phyloP scores from a whole-genome alignment of 768 basidiomycete genomes.

The Gymnopilus dilepis region DNA sequence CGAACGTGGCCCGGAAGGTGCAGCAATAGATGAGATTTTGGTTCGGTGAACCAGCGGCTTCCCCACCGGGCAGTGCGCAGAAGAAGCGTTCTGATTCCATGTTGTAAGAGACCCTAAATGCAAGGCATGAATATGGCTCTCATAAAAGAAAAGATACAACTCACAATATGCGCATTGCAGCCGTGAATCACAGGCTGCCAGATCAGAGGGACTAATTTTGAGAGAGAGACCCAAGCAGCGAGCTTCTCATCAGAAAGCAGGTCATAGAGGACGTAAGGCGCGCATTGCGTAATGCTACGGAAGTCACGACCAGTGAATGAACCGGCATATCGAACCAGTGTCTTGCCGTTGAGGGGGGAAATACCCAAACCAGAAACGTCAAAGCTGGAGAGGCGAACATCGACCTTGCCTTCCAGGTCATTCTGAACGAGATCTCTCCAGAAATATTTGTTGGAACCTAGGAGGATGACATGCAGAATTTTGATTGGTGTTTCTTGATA shows the following conservation, averaged over 20 bases:
- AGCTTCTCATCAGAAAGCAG: slow-evolving; percentile 15
- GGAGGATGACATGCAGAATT: slow-evolving; percentile 48
- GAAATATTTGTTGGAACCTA: slow-evolving; percentile 54
- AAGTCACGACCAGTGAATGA: slow-evolving; percentile 12
- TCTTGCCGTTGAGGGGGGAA: neutral
- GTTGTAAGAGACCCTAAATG: slow-evolving; percentile 26
- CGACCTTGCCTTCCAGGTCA: slow-evolving; percentile 26
- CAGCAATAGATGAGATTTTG: slow-evolving; percentile 48
- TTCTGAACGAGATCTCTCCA: slow-evolving; percentile 45
- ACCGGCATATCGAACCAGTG: slow-evolving; percentile 11
- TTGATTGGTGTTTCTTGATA: slow-evolving; percentile 50
- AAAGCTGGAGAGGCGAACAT: slow-evolving; percentile 31
- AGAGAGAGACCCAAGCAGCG: slow-evolving; percentile 39
- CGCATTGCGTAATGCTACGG: slow-evolving; percentile 33
- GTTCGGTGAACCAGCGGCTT: slow-evolving; percentile 44
- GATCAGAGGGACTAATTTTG: slow-evolving; percentile 37
- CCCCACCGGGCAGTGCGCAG: slow-evolving; percentile 33
- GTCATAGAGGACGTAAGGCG: slow-evolving; percentile 43
- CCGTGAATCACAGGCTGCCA: slow-evolving; percentile 46
- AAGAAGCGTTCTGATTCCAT: slow-evolving; percentile 41
- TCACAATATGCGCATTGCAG: slow-evolving; percentile 38
- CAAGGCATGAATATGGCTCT: neutral
- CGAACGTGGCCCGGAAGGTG: slow-evolving; percentile 43
- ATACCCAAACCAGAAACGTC: slow-evolving; percentile 22
- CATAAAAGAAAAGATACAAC: slow-evolving; percentile 6